These are phyloP conservation scores for Claviceps maximensis DNA, from an alignment of 2,329 filamentous ascomycete genomes.

Conservation along the genomic window DNA sequence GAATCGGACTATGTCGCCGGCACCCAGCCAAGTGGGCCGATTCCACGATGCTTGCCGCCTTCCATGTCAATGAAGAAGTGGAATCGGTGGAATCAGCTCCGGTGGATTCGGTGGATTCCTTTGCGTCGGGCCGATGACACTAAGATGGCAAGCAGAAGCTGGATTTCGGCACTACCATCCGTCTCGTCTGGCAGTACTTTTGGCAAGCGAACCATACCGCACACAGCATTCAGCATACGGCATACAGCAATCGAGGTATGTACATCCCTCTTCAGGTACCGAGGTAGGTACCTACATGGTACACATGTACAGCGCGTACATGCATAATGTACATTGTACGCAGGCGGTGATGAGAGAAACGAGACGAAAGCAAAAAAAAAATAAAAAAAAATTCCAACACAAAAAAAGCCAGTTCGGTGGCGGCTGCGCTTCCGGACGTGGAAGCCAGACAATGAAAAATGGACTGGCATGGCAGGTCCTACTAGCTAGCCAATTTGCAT, in stretches of 20 bases:
- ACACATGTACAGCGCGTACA: background rate
- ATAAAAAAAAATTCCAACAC: too few species aligned
- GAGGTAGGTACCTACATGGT: background rate
- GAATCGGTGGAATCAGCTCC: background rate
- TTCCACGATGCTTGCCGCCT: background rate
- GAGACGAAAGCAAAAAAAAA: too few species aligned
- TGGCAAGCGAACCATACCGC: too few species aligned
- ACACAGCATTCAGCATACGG: too few species aligned
- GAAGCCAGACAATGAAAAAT: background rate
- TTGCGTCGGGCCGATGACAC: slow-evolving; percentile 3
- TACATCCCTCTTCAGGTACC: too few species aligned
- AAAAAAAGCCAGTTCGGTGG: too few species aligned
- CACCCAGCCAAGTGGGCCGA: slow-evolving; percentile 2
- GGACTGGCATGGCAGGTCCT: background rate
- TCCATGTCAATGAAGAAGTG: background rate
- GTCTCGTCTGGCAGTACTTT: background rate
- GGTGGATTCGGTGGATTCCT: background rate
- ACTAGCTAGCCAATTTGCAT: background rate
- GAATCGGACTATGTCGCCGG: background rate
- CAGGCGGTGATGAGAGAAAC: too few species aligned
- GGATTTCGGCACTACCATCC: background rate
- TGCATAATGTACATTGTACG: background rate
- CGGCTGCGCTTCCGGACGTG: background rate
- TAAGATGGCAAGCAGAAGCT: background rate
- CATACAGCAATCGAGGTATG: too few species aligned